Base-by-base conservation (phyloP, 2,329 filamentous ascomycete genomes). In the Paecilomyces dactylethromorphus region DNA sequence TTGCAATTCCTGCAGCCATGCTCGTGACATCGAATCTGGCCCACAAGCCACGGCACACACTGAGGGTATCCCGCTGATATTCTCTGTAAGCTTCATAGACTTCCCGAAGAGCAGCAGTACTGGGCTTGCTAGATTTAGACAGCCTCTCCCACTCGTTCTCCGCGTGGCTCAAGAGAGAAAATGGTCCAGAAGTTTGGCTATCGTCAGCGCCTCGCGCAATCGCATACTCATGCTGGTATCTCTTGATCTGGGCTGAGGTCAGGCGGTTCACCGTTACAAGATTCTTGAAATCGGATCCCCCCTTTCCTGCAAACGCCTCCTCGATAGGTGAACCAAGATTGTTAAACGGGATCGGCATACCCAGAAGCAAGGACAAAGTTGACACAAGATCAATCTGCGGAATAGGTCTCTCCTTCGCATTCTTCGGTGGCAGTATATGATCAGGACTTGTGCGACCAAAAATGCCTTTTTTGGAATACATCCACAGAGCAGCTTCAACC, bases 361-460 rank as follows among this genome's bases (percentile, higher is more conserved):
- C 94, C 1, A 99, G 80, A 0, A 99, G 82, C 35, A 99, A 80
- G 0, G 93, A 87, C 31, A 99, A 76, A 0, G 94, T 99, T 3
- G 94, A 93, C 2, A 99, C 94, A 12, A 99, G 82, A 72, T 99
- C 94, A 64, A 99, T 99, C 75, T 99, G 94, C 60, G 79, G 81
- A 7, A 88, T 80, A n/a, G 90, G 87, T 70, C 67, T 83, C 22
- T 87, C 84, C 72, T 94, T 95, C 49, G 92, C 92, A 22, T 84
- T 90, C 54, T 64, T 71, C 1, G 85, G 84, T 5, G 84, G 83
- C n/a, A 79, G 77, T 13, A 76, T 71, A 63, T 81, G 83, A 5
- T 85, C 82, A 2, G 84, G 77, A 54, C 84, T 81, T 1, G 85
- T 89, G 45, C 92, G 87, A 15, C 94, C 94, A 73, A 99, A 99